A percentile compares a stretch with the other conserved stretches of the same genome.
phyloP scores from a whole-genome alignment of 2,329 filamentous ascomycete genomes.

The Torrubiella hemipterigena region DNA sequence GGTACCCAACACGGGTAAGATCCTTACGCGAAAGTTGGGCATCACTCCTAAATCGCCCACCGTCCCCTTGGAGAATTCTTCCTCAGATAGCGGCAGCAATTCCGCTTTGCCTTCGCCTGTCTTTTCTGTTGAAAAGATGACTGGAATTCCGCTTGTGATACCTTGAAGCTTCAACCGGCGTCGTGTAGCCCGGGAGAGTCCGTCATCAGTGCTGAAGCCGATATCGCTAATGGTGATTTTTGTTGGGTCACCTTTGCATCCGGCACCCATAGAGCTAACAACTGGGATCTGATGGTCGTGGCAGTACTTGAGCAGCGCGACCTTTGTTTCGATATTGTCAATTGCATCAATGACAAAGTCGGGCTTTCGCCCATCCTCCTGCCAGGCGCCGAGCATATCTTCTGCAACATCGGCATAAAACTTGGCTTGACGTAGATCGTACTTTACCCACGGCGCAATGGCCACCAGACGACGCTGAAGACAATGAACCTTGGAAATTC shows the following conservation, averaged over 20 bases:
- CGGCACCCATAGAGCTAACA: conserved; percentile 92
- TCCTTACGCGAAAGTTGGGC: conserved; percentile 88
- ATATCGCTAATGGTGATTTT: conserved; percentile 87
- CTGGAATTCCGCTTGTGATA: conserved; percentile 74
- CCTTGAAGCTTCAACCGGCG: conserved; percentile 67
- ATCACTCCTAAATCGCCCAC: conserved; percentile 82
- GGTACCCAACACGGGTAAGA: conserved; percentile 85
- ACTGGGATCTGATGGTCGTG: conserved; percentile 65
- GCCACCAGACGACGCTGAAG: conserved; percentile 70
- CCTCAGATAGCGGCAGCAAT: conserved; percentile 73
- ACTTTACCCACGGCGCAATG: conserved; percentile 82
- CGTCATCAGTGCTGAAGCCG: conserved; percentile 74
- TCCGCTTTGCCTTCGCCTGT: conserved; percentile 83
- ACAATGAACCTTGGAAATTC: conserved; percentile 81
- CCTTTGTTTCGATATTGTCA: conserved; percentile 96
- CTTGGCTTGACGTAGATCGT: conserved; percentile 76
- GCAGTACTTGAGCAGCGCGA: conserved; percentile 81
- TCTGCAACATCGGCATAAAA: conserved; percentile 60
- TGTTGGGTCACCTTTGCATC: conserved; percentile 80
- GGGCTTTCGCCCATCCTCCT: conserved; percentile 47
- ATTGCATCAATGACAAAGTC: conserved; percentile 95
- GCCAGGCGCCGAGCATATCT: conserved; percentile 55
- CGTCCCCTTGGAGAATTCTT: conserved; percentile 75
- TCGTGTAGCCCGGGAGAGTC: conserved; percentile 73
- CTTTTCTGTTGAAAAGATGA: conserved; percentile 87